A percentile compares a stretch with the other conserved stretches of the same genome.
These are phyloP conservation scores for Orbilia javanica DNA, from an alignment of 2,329 filamentous ascomycete species.

Conservation along the genomic window DNA sequence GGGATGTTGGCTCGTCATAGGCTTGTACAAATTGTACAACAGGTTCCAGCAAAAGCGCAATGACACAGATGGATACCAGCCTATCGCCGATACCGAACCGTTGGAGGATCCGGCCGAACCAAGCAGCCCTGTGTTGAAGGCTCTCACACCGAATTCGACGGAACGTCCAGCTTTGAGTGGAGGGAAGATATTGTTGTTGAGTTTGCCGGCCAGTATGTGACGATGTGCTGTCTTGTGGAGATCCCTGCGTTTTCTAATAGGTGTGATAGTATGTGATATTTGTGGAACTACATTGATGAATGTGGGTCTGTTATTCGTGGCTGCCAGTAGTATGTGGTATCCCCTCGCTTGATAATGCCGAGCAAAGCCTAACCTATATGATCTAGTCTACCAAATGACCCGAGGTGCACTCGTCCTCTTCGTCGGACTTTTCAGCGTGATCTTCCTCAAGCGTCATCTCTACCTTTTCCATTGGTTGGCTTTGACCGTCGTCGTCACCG, in stretches of 20 bases:
- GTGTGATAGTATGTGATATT: constrained; percentile 80
- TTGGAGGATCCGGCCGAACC: constrained; percentile 67
- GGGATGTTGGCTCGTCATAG: constrained; percentile 93
- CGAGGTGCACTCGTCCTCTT: constrained; percentile 93
- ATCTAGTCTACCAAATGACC: constrained; percentile 90
- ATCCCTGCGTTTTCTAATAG: constrained; percentile 1
- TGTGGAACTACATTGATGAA: constrained; percentile 98
- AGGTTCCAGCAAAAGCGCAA: constrained; percentile 65
- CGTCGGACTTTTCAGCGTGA: constrained; percentile 92
- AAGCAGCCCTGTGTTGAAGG: constrained; percentile 70
- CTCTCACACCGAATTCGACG: constrained; percentile 70
- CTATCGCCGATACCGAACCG: constrained; percentile 71
- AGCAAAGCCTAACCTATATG: constrained; percentile 15
- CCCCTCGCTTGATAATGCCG: not conserved
- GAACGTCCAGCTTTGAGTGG: constrained; percentile 75
- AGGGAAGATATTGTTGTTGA: constrained; percentile 78
- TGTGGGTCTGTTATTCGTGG: constrained; percentile 90
- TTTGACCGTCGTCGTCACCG: constrained; percentile 85
- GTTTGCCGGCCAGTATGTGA: constrained; percentile 75
- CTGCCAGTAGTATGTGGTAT: constrained; percentile 74
- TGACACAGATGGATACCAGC: constrained; percentile 74
- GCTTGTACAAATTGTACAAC: constrained; percentile 75
- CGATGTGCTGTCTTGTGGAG: constrained; percentile 4
- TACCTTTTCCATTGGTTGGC: constrained; percentile 93
- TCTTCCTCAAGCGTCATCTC: constrained; percentile 85